A percentile compares a stretch with the other conserved stretches of the same genome.
Conservation (phyloP, 352 stramenopile species). For the Pythium angustatum region DNA sequence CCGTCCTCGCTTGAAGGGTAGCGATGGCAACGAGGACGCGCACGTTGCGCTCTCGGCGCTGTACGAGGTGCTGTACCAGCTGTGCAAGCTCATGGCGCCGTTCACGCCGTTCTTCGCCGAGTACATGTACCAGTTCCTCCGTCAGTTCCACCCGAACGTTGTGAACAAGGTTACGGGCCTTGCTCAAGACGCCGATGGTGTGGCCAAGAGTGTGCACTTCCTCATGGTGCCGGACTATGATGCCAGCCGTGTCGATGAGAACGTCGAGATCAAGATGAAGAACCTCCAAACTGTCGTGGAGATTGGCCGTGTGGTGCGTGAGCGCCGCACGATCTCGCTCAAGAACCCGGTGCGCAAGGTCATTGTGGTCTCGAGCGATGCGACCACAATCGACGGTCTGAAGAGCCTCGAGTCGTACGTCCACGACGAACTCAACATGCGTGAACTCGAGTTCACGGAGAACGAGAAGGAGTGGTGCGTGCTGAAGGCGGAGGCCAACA, state of each 20-base stretch:
- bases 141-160: constrained; percentile 93
- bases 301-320: constrained; percentile 95
- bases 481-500: constrained; percentile 94
- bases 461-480: constrained; percentile 93
- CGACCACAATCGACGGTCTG: constrained; percentile 72
- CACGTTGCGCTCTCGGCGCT: constrained; percentile 91
- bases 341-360: constrained; percentile 98
- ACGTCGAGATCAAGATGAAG: constrained; percentile 94
- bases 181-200: constrained; percentile 86
- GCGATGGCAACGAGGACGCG: constrained; percentile 85
- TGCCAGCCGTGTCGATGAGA: constrained; percentile 89
- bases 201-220: constrained; percentile 96
- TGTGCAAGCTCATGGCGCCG: constrained; percentile 96
- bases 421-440: constrained; percentile 97
- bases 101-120: constrained; percentile 99
- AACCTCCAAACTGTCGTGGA: constrained; percentile 97
- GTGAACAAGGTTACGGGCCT: constrained; percentile 53
- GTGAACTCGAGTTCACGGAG: constrained; percentile 87
- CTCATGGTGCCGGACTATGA: constrained; percentile 95
- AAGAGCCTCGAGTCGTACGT: constrained; percentile 93
- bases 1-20: constrained; percentile 96
- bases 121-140: constrained; percentile 99
- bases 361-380: constrained; percentile 93
- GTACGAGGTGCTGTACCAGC: constrained; percentile 98
- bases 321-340: constrained; percentile 96